These are phyloP conservation scores for Puccinellia tenuiflora DNA, from an alignment of 176 grass and related monocot species.

Conservation along the genomic window DNA sequence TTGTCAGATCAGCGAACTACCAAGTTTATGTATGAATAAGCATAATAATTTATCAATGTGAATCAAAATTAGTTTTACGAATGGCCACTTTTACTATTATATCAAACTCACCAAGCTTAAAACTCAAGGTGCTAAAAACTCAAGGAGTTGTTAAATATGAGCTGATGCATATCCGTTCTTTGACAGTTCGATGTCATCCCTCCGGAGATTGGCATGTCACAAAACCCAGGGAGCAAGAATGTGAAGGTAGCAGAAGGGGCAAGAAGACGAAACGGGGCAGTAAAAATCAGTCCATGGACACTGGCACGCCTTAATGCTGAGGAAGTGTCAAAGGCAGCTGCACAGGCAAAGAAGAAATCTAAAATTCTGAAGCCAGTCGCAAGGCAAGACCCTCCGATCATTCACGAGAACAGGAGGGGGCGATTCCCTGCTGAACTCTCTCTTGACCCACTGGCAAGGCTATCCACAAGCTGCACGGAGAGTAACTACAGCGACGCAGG, in stretches of 20 bases:
- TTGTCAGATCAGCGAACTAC: background rate
- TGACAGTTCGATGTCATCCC: slow-evolving; percentile 86
- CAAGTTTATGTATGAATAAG: slow-evolving; percentile 8
- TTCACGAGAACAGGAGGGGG: slow-evolving; percentile 42
- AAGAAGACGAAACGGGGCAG: slow-evolving; percentile 57
- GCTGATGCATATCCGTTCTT: slow-evolving; percentile 17
- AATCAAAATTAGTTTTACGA: background rate
- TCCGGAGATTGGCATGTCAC: slow-evolving; percentile 65
- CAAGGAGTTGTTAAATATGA: background rate
- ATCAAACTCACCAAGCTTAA: background rate
- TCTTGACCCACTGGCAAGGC: slow-evolving; percentile 69
- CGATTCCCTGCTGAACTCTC: slow-evolving; percentile 55
- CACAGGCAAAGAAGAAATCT: slow-evolving; percentile 82
- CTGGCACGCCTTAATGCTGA: slow-evolving; percentile 91
- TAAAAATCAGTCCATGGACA: slow-evolving; percentile 98
- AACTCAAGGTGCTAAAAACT: background rate
- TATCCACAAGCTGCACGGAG: slow-evolving; percentile 56
- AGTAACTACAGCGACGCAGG: slow-evolving; percentile 42
- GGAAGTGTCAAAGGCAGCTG: slow-evolving; percentile 93
- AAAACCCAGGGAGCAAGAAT: slow-evolving; percentile 58
- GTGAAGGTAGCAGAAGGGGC: slow-evolving; percentile 53
- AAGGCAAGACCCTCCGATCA: slow-evolving; percentile 28
- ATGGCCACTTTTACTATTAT: background rate
- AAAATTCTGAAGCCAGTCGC: slow-evolving; percentile 70
- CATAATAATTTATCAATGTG: background rate